Base-by-base conservation (phyloP, 108 stramenopile genomes). In the Aureococcus anophagefferens region DNA sequence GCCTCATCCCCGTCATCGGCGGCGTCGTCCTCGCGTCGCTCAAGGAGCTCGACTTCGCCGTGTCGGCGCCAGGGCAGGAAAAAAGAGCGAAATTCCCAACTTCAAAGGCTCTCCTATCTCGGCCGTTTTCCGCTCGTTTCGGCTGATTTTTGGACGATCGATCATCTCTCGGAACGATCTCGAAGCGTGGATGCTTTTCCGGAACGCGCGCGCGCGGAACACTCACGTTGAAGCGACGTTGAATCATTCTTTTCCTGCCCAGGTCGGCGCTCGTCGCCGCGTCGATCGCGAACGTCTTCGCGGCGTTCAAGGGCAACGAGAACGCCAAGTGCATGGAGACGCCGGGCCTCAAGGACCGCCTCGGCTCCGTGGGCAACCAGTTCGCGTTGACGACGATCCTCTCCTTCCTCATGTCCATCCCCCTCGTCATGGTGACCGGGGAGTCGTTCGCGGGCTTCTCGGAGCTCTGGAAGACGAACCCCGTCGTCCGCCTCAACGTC, bases 311-410 rank as follows among this genome's bases (percentile, higher is more conserved):
- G 62, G 85, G 83, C 13, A 82, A 81, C 70, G 85, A 86, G 72
- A 86, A 84, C 73, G 84, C 84, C 79, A 86, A 86, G 65, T 65
- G 84, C 45, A 86, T 86, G 85, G 83, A 82, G 66, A 82, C 85
- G 16, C 78, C 74, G 31, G 83, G 85, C n/a, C 64, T 86, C 59
- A 84, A 84, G 79, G 85, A 86, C 46, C 72, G 85, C 18, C 28
- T 86, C 33, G 85, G 85, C 15, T 67, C 76, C 63, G 85, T 86
- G 30, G 85, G 83, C 32, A 86, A 86, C 69, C 85, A 86, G 72
- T 86, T 86, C 70, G 82, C 82, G 40, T 46, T 86, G 33, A 84
- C 83, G 21, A 76, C 72, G 62, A 80, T 86, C 30, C 71, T 86
- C 11, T 74, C 83, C 31, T 83, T 83, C 72, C 62, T 84, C 37